phyloP scores from a whole-genome alignment of 805 yeast genomes.

The Wickerhamomyces sydowiorum region DNA sequence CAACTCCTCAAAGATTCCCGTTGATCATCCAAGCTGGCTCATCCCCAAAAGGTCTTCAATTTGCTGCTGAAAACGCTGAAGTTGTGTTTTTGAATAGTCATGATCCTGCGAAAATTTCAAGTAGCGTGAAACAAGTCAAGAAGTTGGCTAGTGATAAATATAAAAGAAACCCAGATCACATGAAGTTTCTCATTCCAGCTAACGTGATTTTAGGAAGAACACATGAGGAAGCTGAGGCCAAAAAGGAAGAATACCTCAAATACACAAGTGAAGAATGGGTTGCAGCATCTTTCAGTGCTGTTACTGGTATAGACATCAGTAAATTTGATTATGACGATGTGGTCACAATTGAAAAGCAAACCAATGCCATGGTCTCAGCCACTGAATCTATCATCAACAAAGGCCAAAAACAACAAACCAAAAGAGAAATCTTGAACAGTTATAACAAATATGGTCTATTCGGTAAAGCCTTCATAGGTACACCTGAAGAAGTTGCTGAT shows the following conservation, averaged over 20 bases:
- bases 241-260: constrained; percentile 22
- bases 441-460: constrained; percentile 18
- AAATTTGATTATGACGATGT: constrained; percentile 27
- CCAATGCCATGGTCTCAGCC: constrained; percentile 25
- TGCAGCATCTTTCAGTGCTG: constrained; percentile 33
- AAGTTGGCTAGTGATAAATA: constrained; percentile 25
- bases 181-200: constrained; percentile 29
- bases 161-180: constrained; percentile 27
- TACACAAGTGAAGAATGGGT: constrained; percentile 30
- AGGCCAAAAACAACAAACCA: constrained; percentile 8
- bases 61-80: constrained; percentile 34
- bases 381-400: constrained; percentile 22
- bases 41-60: constrained; percentile 28
- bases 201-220: constrained; percentile 30
- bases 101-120: constrained; percentile 24
- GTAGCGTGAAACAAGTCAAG: constrained; percentile 15
- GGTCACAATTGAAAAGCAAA: constrained; percentile 15
- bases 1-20: constrained; percentile 34
- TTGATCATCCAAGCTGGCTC: constrained; percentile 33
- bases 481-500: constrained; percentile 33
- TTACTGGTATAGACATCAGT: constrained; percentile 34
- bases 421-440: constrained; percentile 18
- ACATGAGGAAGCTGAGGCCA: constrained; percentile 31
- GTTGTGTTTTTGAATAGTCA: constrained; percentile 29
- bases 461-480: constrained; percentile 24